Evolutionary conservation across 106 monocot genomes (phyloP).

Genomic region (Hemerocallis citrina): DNA sequence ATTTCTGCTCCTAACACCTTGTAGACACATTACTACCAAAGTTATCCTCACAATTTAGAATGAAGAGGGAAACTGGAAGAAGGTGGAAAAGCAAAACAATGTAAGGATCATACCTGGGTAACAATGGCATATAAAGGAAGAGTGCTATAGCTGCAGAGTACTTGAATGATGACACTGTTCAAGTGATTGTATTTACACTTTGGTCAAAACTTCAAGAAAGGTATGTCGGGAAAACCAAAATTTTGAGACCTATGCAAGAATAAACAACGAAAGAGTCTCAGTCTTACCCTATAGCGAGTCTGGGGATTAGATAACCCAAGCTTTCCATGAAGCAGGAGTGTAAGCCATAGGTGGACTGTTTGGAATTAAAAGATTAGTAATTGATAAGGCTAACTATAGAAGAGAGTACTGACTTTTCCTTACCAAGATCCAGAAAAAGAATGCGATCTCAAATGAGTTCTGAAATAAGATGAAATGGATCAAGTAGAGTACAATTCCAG

Average conservation of each 20-base stretch:
- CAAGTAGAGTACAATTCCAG: slow-evolving; percentile 56
- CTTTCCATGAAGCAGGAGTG: slow-evolving; percentile 76
- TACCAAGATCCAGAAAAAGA: slow-evolving; percentile 94
- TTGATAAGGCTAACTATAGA: not conserved
- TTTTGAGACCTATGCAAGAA: too few relatives aligned
- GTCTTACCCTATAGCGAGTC: slow-evolving; percentile 63
- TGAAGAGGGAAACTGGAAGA: not conserved
- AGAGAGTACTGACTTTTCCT: not conserved
- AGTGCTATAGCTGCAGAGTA: slow-evolving; percentile 48
- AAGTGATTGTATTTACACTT: not conserved
- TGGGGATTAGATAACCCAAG: slow-evolving; percentile 48
- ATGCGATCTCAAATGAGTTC: slow-evolving; percentile 86
- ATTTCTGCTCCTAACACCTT: too few relatives aligned
- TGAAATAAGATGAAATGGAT: slow-evolving; percentile 91
- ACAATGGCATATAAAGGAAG: slow-evolving; percentile 60
- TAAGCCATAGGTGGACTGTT: slow-evolving; percentile 60
- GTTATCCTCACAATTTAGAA: not conserved
- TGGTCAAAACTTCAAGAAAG: too few relatives aligned
- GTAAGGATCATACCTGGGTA: slow-evolving; percentile 34
- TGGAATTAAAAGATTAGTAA: not conserved
- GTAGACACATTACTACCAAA: too few relatives aligned
- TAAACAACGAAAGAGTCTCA: too few relatives aligned
- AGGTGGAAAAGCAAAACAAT: not conserved
- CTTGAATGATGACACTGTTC: slow-evolving; percentile 37
- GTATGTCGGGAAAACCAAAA: too few relatives aligned